These are phyloP conservation scores for Heliosperma pusillum DNA, from an alignment of 148 eudicot species.

Conservation along the genomic window DNA sequence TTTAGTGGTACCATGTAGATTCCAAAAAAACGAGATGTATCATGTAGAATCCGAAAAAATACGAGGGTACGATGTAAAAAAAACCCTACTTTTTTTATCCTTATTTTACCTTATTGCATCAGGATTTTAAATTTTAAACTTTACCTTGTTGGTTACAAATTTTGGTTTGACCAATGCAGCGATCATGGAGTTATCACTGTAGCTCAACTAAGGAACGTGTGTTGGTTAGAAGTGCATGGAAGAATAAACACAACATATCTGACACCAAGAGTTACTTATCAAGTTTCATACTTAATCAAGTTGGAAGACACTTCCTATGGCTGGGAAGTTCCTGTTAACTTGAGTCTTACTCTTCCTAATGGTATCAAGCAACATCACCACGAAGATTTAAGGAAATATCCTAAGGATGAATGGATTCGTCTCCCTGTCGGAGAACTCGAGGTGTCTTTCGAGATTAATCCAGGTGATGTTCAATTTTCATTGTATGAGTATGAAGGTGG, in stretches of 20 bases:
- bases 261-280: constrained; percentile 42
- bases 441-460: constrained; percentile 15
- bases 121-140: no score
- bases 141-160: background rate
- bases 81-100: no score
- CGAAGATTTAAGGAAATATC: constrained; percentile 46
- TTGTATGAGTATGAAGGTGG: constrained; percentile 59
- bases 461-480: constrained; percentile 58
- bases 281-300: constrained; percentile 51
- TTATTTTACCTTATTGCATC: no score
- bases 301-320: constrained; percentile 50
- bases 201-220: constrained; percentile 53
- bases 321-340: constrained; percentile 62
- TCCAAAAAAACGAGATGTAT: no score
- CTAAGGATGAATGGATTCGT: constrained; percentile 59
- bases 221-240: constrained; percentile 78
- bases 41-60: no score
- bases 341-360: constrained; percentile 55
- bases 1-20: no score
- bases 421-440: constrained; percentile 50
- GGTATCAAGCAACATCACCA: constrained; percentile 52
- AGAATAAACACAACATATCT: constrained; percentile 40
- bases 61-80: no score
- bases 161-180: constrained; percentile 29
- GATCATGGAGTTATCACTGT: constrained; percentile 34